phyloP scores from a whole-genome alignment of 2,329 filamentous ascomycete species.

The Pyrenophora teres region DNA sequence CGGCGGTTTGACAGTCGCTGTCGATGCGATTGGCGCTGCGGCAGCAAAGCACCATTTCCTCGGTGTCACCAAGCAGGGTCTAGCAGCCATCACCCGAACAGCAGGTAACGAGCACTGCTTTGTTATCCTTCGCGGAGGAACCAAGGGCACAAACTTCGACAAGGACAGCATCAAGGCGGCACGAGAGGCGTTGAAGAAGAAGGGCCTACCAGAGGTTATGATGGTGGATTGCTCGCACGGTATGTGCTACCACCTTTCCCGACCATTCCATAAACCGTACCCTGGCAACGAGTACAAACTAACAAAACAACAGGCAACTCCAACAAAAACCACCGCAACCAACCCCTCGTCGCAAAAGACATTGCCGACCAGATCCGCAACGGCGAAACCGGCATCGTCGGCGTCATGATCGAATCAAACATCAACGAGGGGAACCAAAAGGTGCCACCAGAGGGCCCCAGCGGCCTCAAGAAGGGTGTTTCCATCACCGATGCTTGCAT shows the following conservation, averaged over 20 bases:
- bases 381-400: slow-evolving; percentile 86
- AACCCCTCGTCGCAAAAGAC: slow-evolving; percentile 85
- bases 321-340: slow-evolving; percentile 95
- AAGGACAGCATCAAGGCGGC: slow-evolving; percentile 78
- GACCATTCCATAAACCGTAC: neutral
- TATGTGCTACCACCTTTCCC: slow-evolving; percentile 48
- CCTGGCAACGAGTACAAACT: no score
- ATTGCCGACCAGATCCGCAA: slow-evolving; percentile 84
- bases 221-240: slow-evolving; percentile 99
- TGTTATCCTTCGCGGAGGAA: slow-evolving; percentile 91
- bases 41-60: slow-evolving; percentile 94
- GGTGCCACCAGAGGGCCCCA: slow-evolving; percentile 79
- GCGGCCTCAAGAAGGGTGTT: slow-evolving; percentile 81
- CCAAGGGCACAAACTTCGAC: slow-evolving; percentile 92
- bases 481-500: slow-evolving; percentile 98
- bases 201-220: slow-evolving; percentile 83
- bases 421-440: slow-evolving; percentile 83
- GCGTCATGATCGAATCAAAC: slow-evolving; percentile 99
- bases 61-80: slow-evolving; percentile 95
- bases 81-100: slow-evolving; percentile 93
- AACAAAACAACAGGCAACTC: slow-evolving; percentile 72
- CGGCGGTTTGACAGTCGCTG: slow-evolving; percentile 85
- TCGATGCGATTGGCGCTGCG: slow-evolving; percentile 87
- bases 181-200: slow-evolving; percentile 77
- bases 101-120: slow-evolving; percentile 96